Evolutionary conservation across 2,329 filamentous ascomycete species (phyloP).

Genomic region (Pseudogymnoascus verrucosus): DNA sequence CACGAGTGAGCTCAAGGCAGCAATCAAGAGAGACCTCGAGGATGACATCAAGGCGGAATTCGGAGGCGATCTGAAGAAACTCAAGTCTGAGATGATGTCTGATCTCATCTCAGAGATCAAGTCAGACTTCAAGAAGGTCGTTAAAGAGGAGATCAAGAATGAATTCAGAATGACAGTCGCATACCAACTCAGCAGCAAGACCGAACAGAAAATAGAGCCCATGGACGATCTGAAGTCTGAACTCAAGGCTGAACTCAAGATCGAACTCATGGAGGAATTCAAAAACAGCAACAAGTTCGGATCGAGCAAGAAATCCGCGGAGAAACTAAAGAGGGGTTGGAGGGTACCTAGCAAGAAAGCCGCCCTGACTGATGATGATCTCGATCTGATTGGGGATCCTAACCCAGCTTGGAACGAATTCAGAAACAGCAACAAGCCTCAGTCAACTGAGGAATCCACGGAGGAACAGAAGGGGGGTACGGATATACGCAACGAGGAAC

Average conservation of each 20-base stretch:
- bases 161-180: not conserved
- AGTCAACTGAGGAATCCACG: not conserved
- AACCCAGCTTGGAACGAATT: not conserved
- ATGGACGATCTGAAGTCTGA: not conserved
- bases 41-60: not conserved
- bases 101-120: not conserved
- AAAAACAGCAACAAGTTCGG: not conserved
- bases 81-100: not conserved
- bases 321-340: not conserved
- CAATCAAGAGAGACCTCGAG: not conserved
- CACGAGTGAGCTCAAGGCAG: not conserved
- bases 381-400: not conserved
- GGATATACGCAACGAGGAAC: not conserved
- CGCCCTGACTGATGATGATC: not conserved
- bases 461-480: not conserved
- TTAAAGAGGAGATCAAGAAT: not conserved
- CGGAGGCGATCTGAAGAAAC: not conserved
- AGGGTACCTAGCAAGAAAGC: not conserved
- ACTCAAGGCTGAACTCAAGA: not conserved
- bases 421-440: not conserved
- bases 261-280: not conserved
- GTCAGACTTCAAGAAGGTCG: not conserved
- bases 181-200: not conserved
- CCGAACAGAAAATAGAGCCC: not conserved
- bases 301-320: not conserved